These are phyloP conservation scores for Leccinum aurantiacum DNA, from an alignment of 768 basidiomycete genomes.

Conservation along the genomic window DNA sequence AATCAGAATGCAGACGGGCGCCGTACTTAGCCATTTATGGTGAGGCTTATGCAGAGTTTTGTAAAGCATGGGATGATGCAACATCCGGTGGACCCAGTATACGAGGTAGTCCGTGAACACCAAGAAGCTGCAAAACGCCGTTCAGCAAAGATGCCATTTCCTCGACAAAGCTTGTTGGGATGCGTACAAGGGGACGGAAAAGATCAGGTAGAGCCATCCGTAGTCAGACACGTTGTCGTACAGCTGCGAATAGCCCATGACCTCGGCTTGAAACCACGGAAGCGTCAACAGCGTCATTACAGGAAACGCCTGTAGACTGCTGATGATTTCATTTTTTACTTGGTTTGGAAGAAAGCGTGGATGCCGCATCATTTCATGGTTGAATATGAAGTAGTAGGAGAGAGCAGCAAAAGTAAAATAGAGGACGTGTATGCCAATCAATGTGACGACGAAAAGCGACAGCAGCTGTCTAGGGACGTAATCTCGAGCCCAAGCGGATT, in stretches of 20 bases:
- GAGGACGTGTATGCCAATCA: conserved; percentile 77
- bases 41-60: conserved; percentile 95
- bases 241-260: conserved; percentile 76
- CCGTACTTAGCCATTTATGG: conserved; percentile 95
- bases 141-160: neutral
- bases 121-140: conserved; percentile 54
- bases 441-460: conserved; percentile 69
- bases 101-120: conserved; percentile 90
- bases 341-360: conserved; percentile 93
- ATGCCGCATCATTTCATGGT: conserved; percentile 93
- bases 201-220: conserved; percentile 69
- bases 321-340: conserved; percentile 73
- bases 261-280: conserved; percentile 93
- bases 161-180: neutral
- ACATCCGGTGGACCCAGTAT: conserved; percentile 94
- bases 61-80: conserved; percentile 86
- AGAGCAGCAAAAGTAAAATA: conserved; percentile 89
- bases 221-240: conserved; percentile 81
- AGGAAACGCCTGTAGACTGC: conserved; percentile 76
- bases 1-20: neutral
- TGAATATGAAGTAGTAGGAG: conserved; percentile 87
- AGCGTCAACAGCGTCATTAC: conserved; percentile 80
- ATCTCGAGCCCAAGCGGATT: conserved; percentile 85
- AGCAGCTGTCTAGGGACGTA: conserved; percentile 75
- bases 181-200: conserved; percentile 69